Evolutionary conservation across 1,284 basidiomycete species (phyloP).

Genomic region (Ganoderma meredithae): DNA sequence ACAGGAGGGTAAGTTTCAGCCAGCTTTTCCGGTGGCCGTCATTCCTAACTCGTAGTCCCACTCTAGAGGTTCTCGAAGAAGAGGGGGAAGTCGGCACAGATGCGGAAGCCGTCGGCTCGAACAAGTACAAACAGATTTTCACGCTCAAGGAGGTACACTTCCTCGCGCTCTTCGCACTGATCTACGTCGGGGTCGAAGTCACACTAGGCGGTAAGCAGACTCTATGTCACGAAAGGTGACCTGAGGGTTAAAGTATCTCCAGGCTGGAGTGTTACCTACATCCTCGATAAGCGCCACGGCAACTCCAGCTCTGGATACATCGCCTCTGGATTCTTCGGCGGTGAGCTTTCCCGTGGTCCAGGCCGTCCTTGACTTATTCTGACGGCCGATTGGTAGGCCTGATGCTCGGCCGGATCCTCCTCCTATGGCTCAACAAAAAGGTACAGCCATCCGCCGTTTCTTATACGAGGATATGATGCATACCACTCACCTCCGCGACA

Average conservation of each 20-base stretch:
- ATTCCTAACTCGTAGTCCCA: neutral
- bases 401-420: slow-evolving; percentile 59
- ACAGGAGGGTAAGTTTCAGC: slow-evolving; percentile 46
- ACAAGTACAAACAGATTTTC: slow-evolving; percentile 63
- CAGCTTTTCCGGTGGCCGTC: neutral
- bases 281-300: slow-evolving; percentile 46
- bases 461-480: slow-evolving; percentile 46
- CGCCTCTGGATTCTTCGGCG: slow-evolving; percentile 47
- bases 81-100: slow-evolving; percentile 49
- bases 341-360: slow-evolving; percentile 21
- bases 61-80: slow-evolving; percentile 40
- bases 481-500: slow-evolving; percentile 51
- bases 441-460: slow-evolving; percentile 39
- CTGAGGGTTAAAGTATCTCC: neutral
- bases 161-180: slow-evolving; percentile 66
- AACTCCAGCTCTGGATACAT: slow-evolving; percentile 45
- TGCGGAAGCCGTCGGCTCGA: slow-evolving; percentile 46
- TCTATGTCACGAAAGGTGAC: neutral
- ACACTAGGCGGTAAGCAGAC: slow-evolving; percentile 61
- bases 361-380: neutral
- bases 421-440: slow-evolving; percentile 67
- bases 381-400: slow-evolving; percentile 48
- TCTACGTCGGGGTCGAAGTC: slow-evolving; percentile 74
- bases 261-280: slow-evolving; percentile 34
- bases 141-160: slow-evolving; percentile 59